Evolutionary conservation across 2,329 filamentous ascomycete species (phyloP), one percentile per base, ranked within the genome.

Genomic region (Monilinia aucupariae): DNA sequence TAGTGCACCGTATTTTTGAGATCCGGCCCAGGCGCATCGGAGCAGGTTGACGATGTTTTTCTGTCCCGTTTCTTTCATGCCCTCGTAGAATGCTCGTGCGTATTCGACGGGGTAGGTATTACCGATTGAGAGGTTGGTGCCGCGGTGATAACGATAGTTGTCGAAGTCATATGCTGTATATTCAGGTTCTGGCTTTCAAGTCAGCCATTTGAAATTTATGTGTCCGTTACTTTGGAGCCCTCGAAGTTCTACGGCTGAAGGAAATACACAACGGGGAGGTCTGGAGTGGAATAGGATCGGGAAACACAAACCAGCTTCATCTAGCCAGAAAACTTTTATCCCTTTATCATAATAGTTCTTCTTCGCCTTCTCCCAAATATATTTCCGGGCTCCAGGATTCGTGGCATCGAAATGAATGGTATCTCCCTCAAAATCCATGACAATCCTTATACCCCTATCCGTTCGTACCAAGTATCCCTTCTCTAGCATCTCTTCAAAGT

Each of bases 131-230:
- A 84, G 66, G 64, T 83, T 81, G 3, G 81, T 75, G 0, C 84
- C 84, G 1, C 75, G 74, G 65, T 82, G 77, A 72, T 87, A 87
- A 22, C 85, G 80, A 71, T 84, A 88, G 66, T 83, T 84, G 62
- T 88, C 86, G 69, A 87, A 88, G 70, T 88, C 84, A 71, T 89
- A 88, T 13, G 78, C 78, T 0, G 75, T 77, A 68, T 87, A 88
- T 70, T 89, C 85, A 0, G 85, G 85, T 68, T 89, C 86, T 0
- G 27, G 13, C 15, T n/a, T n/a, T 1, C 4, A 41, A 32, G 20
- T 60, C 4, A 60, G 58, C 5, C 5, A 13, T 22, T 13, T 20
- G 15, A 5, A 27, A n/a, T n/a, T 8, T 20, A 8, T 4, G 7
- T 4, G 12, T 15, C 13, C 12, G 13, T 8, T 39, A 51, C 8